Evolutionary conservation across 345 rosid genomes (phyloP).

Genomic region (Nasturtium officinale): DNA sequence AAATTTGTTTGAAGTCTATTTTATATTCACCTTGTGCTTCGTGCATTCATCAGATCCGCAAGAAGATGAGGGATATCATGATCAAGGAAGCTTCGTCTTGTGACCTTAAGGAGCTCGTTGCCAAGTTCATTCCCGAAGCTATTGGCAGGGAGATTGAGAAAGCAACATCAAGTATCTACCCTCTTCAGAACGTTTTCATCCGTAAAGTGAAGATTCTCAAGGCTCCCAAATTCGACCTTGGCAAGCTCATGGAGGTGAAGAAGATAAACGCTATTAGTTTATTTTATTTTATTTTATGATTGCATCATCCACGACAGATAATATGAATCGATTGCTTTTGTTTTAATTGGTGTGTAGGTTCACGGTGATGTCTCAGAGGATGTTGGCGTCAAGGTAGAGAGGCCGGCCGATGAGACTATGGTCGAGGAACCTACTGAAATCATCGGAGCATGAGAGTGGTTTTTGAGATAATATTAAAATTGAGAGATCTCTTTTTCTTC

Average conservation of each 20-base stretch:
- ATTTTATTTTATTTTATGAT: not conserved
- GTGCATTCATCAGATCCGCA: constrained; percentile 58
- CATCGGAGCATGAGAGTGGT: constrained; percentile 54
- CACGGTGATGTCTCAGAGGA: constrained; percentile 88
- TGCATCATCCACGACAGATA: not conserved
- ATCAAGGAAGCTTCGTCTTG: constrained; percentile 75
- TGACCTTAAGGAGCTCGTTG: constrained; percentile 87
- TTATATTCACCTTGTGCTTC: not conserved
- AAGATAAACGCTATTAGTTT: not conserved
- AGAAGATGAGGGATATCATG: constrained; percentile 95
- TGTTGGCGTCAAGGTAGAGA: constrained; percentile 77
- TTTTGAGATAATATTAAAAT: constrained; percentile 15
- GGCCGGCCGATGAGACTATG: constrained; percentile 75
- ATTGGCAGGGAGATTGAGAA: constrained; percentile 92
- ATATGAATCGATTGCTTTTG: not conserved
- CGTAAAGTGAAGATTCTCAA: constrained; percentile 93
- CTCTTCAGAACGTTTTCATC: constrained; percentile 85
- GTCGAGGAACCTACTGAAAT: constrained; percentile 64
- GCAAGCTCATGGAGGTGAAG: constrained; percentile 88
- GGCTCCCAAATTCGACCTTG: constrained; percentile 98
- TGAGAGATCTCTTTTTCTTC: constrained; percentile 7
- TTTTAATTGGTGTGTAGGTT: constrained; percentile 50
- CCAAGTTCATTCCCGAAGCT: constrained; percentile 76
- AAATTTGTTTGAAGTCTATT: not conserved
- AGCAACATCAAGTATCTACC: constrained; percentile 78